These are phyloP conservation scores for Brassica balearica DNA, from an alignment of 441 rosid genomes.

Conservation along the genomic window DNA sequence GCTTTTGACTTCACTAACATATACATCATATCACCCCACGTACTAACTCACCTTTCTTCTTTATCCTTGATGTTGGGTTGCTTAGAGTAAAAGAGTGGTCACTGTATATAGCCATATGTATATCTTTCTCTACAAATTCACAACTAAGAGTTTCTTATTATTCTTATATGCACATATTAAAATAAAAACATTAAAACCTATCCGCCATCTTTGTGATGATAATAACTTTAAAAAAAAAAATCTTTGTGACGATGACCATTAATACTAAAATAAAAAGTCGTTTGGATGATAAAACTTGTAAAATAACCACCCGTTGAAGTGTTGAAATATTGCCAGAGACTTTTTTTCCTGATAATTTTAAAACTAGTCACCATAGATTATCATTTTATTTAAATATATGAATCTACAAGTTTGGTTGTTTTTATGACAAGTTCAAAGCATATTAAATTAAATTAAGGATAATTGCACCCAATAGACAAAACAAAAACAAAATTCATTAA, in stretches of 20 bases:
- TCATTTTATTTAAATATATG: too few species aligned
- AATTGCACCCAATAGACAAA: too few species aligned
- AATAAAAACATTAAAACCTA: background rate
- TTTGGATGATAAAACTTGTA: background rate
- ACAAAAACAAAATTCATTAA: too few species aligned
- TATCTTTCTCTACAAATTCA: background rate
- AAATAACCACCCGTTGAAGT: background rate
- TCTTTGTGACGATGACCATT: background rate
- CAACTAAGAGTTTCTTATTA: background rate
- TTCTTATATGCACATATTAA: background rate
- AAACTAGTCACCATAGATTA: background rate
- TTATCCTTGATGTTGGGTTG: background rate
- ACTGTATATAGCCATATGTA: background rate
- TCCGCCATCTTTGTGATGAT: background rate
- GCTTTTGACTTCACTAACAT: conserved; percentile 21
- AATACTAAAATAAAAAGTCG: background rate
- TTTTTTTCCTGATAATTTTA: background rate
- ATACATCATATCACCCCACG: background rate
- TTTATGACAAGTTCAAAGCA: background rate
- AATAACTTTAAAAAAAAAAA: too few species aligned
- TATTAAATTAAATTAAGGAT: background rate
- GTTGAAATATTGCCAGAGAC: background rate
- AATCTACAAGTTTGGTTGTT: background rate
- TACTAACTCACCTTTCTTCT: background rate
- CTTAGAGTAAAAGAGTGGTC: conserved; percentile 15